Evolutionary conservation across 495 filamentous ascomycete species (phyloP).

Genomic region (Hypoxylon rickii): DNA sequence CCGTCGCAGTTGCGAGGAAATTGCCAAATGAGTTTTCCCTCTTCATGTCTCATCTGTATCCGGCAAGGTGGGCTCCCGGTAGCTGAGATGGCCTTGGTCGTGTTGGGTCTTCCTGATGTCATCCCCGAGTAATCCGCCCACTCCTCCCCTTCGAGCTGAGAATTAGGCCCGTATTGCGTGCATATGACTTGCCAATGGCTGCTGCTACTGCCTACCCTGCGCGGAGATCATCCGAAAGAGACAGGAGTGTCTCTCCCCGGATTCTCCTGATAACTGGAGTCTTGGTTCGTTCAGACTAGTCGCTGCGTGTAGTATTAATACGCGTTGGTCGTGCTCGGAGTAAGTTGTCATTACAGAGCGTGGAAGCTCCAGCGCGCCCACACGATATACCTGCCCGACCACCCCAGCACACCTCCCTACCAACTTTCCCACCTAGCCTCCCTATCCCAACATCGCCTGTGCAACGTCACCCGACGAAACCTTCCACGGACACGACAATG

Average conservation of each 20-base stretch:
- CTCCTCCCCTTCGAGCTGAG: slow-evolving; percentile 11
- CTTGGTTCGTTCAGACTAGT: no score
- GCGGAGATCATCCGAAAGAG: no score
- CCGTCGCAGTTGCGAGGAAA: neutral
- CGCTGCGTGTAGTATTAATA: no score
- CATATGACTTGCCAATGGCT: slow-evolving; percentile 17
- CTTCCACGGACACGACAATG: no score
- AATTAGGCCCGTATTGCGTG: neutral
- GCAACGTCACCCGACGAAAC: no score
- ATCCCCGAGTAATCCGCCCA: slow-evolving; percentile 3
- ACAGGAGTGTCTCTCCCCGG: neutral
- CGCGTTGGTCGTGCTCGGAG: neutral
- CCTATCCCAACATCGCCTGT: no score
- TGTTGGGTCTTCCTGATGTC: slow-evolving; percentile 9
- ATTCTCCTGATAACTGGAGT: no score
- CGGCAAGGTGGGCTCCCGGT: neutral
- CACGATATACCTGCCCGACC: neutral
- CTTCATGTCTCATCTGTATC: slow-evolving; percentile 1
- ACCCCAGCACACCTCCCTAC: neutral
- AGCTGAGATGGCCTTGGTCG: neutral
- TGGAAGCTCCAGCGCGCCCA: neutral
- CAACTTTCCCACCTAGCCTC: neutral
- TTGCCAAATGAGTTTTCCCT: neutral
- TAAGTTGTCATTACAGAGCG: no score
- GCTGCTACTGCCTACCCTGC: neutral